Percentiles rank a stretch among this genome's conserved stretches.
These are phyloP conservation scores for Aspergillus hancockii DNA, from an alignment of 495 filamentous ascomycete genomes.

Conservation along the genomic window DNA sequence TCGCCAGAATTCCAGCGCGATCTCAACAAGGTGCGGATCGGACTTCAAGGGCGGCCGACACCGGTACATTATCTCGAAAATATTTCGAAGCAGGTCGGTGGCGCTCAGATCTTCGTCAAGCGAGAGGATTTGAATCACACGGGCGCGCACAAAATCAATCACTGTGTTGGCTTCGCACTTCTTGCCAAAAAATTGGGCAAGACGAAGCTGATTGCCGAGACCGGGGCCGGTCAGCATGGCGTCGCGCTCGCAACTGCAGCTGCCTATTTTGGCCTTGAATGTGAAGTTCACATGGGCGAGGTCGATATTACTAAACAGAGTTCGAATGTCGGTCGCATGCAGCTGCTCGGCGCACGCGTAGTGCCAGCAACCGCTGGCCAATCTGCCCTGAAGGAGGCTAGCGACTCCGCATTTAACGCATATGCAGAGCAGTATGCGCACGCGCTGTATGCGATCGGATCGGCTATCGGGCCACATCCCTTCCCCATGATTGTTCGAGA, in stretches of 20 bases:
- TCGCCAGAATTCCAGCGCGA: constrained; percentile 1
- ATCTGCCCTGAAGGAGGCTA: constrained; percentile 84
- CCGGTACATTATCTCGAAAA: constrained; percentile 18
- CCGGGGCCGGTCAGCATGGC: constrained; percentile 96
- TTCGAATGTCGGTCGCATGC: constrained; percentile 94
- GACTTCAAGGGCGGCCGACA: constrained; percentile 24
- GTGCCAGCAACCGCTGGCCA: constrained; percentile 86
- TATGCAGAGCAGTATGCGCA: constrained; percentile 87
- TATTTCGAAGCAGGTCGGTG: constrained; percentile 70
- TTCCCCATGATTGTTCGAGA: constrained; percentile 97
- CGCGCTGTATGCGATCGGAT: constrained; percentile 98
- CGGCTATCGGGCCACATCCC: constrained; percentile 92
- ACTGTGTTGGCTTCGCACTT: constrained; percentile 87
- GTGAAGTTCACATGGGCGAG: constrained; percentile 94
- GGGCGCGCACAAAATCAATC: constrained; percentile 94
- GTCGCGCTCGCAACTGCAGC: constrained; percentile 95
- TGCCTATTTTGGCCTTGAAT: constrained; percentile 94
- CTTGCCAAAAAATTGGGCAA: constrained; percentile 83
- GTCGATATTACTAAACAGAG: constrained; percentile 96
- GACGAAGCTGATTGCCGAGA: constrained; percentile 94
- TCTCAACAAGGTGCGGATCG: constrained; percentile 15
- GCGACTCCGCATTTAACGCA: constrained; percentile 88
- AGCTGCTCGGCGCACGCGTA: constrained; percentile 86
- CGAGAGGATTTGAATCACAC: constrained; percentile 91
- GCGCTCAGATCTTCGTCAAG: constrained; percentile 95